These are phyloP conservation scores for Candida endomychidarum DNA, from an alignment of 805 yeast genomes.

Conservation along the genomic window DNA sequence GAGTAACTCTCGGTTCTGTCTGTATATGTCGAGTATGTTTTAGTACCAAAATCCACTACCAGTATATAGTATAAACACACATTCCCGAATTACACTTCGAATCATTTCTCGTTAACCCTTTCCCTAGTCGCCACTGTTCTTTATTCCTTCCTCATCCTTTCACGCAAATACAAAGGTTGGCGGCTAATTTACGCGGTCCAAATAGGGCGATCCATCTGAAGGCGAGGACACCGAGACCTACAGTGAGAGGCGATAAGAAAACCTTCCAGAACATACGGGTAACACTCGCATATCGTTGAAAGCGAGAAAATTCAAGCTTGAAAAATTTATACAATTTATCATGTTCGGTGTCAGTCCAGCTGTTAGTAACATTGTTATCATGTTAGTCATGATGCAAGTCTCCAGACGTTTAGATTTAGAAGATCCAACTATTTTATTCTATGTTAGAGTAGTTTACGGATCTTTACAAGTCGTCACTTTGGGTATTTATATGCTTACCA, in stretches of 20 bases:
- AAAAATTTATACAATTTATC: constrained; percentile 1
- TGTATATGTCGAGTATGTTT: too few relatives aligned
- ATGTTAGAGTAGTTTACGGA: constrained; percentile 72
- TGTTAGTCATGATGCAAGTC: constrained; percentile 96
- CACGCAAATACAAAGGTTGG: too few relatives aligned
- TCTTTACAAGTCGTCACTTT: constrained; percentile 66
- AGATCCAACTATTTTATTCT: constrained; percentile 68
- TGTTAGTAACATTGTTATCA: constrained; percentile 77
- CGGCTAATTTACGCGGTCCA: too few relatives aligned
- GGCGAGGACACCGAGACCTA: too few relatives aligned
- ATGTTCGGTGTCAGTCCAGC: constrained; percentile 52
- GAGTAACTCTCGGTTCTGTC: too few relatives aligned
- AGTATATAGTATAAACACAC: too few relatives aligned
- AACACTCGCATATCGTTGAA: constrained; percentile 6
- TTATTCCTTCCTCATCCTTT: too few relatives aligned
- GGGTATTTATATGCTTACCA: constrained; percentile 64
- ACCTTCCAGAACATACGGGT: constrained; percentile 3
- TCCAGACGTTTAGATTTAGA: constrained; percentile 87
- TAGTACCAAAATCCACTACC: too few relatives aligned
- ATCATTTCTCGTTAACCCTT: too few relatives aligned
- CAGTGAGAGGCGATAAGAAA: neutral
- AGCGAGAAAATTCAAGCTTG: neutral
- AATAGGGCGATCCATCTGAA: too few relatives aligned
- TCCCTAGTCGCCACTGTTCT: too few relatives aligned
- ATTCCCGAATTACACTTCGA: too few relatives aligned